These are phyloP conservation scores for Syzygium aromaticum DNA, from an alignment of 345 rosid genomes.

Conservation along the genomic window DNA sequence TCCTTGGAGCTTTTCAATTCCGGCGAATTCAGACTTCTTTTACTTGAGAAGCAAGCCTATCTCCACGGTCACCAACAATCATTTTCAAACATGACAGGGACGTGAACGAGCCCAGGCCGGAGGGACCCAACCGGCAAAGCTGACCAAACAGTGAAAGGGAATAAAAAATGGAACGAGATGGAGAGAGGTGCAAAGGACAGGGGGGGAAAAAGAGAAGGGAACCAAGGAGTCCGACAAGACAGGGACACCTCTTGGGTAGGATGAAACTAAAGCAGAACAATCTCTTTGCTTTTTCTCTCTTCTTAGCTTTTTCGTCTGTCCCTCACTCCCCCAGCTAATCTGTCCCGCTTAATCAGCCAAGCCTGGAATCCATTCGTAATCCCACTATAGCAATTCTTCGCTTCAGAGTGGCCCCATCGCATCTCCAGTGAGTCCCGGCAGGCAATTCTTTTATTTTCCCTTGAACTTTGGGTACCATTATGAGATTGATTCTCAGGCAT, in stretches of 20 bases:
- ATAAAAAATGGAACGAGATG: background rate
- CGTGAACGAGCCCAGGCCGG: background rate
- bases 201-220: background rate
- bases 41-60: background rate
- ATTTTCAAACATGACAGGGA: background rate
- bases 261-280: background rate
- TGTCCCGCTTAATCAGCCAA: background rate
- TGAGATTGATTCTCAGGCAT: background rate
- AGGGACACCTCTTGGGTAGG: background rate
- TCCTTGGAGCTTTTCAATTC: background rate
- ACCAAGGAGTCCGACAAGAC: background rate
- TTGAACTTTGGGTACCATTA: background rate
- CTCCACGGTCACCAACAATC: background rate
- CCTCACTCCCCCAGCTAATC: background rate
- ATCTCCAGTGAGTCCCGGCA: background rate
- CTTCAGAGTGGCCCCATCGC: background rate
- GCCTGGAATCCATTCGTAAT: background rate
- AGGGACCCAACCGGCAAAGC: background rate
- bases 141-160: background rate
- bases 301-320: background rate
- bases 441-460: background rate
- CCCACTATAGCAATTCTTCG: background rate
- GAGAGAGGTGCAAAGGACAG: background rate
- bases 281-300: background rate
- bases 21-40: background rate